Base-by-base conservation (phyloP, 1,284 basidiomycete species). In the Cryptococcus neoformans region DNA sequence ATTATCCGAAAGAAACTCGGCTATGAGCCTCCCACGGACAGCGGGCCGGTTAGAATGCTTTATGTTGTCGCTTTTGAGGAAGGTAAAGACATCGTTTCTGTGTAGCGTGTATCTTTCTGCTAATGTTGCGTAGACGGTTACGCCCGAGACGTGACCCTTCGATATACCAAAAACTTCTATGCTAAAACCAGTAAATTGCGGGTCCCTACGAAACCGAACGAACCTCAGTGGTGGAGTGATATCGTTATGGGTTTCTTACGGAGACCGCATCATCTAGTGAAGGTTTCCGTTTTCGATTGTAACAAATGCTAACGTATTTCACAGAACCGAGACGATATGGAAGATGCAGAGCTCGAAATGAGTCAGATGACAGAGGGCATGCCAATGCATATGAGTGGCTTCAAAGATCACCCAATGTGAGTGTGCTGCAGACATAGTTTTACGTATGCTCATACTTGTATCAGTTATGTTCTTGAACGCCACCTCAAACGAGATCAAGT, bases 31-130 rank as follows among this genome's bases (percentile, higher is more conserved):
- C 74, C 52, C 46, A 62, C 68, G 55, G 64, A 80, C 69, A 65
- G 68, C 59, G 72, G 84, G 45, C 86, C 91, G 62, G 95, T 97
- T 69, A 84, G 91, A 52, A 88, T 99, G 83, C 78, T 90, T 6
- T 99, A 99, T 75, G 94, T 99, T 1, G 78, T 98, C 2, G 94
- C 89, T 0, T 87, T 93, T 51, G 96, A 99, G 75, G 95, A 99
- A 73, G 92, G 94, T 79, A 83, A 84, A 28, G 51, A 21, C 9
- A 3, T 36, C n/a, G 12, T 45, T 0, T 11, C 12, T 87, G 12
- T 11, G 36, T 12, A n/a, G 39, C 39, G 35, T 10, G 36, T 17
- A 10, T 1, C 34, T 16, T 21, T 38, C 6, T 21, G 14, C 38
- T 56, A 11, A 53, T 21, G 34, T 12, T 3, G 38, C 41, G 9